Conservation (phyloP, 305 asterid genomes). For the Rubia balearica region DNA sequence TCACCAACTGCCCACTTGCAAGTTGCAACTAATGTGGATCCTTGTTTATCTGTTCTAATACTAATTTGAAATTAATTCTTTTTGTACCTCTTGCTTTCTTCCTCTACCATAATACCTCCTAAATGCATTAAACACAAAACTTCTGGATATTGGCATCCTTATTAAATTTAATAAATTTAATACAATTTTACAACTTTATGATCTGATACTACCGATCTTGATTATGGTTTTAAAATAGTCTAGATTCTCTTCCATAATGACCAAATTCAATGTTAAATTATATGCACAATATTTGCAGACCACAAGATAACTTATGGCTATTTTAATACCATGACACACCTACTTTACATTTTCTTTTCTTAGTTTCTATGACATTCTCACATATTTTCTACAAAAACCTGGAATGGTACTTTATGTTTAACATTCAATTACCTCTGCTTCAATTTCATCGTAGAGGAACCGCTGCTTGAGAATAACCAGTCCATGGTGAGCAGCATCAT, state of each 20-base stretch:
- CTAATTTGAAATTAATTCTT: too few relatives aligned
- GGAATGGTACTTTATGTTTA: background rate
- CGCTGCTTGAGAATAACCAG: slow-evolving; percentile 92
- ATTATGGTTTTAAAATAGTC: background rate
- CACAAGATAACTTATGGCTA: background rate
- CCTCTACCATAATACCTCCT: too few relatives aligned
- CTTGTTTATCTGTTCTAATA: too few relatives aligned
- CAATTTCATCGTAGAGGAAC: slow-evolving; percentile 94
- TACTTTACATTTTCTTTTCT: background rate
- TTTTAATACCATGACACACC: too few relatives aligned
- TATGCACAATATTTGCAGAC: slow-evolving; percentile 3
- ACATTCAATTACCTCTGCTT: slow-evolving; percentile 72
- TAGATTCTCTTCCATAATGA: background rate
- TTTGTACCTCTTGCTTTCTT: too few relatives aligned
- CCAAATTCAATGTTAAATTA: background rate
- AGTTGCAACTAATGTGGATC: too few relatives aligned
- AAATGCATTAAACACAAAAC: too few relatives aligned
- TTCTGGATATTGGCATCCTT: too few relatives aligned
- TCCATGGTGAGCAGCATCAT: slow-evolving; percentile 97
- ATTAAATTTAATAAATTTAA: too few relatives aligned
- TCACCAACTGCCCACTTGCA: too few relatives aligned
- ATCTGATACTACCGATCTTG: too few relatives aligned
- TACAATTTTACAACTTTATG: too few relatives aligned
- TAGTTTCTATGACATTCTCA: background rate
- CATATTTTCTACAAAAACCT: background rate